Evolutionary conservation across 164 flowering plant species (phyloP).

Genomic region (Piper longum): DNA sequence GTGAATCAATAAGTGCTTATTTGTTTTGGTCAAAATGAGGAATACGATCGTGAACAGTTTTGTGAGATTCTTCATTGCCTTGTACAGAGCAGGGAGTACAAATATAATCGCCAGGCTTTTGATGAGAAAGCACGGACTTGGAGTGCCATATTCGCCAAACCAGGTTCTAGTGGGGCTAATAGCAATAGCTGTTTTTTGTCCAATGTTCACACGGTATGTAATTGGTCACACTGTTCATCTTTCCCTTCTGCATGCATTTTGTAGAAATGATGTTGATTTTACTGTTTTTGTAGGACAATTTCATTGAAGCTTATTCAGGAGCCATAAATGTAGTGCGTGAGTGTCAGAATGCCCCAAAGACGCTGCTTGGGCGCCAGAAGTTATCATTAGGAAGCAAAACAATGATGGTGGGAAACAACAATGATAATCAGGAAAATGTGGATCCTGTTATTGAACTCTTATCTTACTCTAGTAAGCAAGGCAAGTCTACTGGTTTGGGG

Average conservation of each 20-base stretch:
- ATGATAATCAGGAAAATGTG: slow-evolving; percentile 8
- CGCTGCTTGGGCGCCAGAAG: slow-evolving; percentile 15
- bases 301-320: slow-evolving; percentile 2
- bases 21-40: neutral
- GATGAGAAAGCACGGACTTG: slow-evolving; percentile 67
- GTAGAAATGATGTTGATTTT: neutral
- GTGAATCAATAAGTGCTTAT: slow-evolving; percentile 56
- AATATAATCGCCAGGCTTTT: slow-evolving; percentile 64
- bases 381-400: slow-evolving; percentile 19
- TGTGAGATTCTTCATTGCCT: neutral
- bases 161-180: slow-evolving; percentile 16
- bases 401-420: slow-evolving; percentile 7
- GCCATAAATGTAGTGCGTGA: neutral
- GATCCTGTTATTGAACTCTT: slow-evolving; percentile 1
- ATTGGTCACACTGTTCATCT: no score
- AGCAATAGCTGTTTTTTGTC: slow-evolving; percentile 11
- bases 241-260: no score
- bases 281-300: slow-evolving; percentile 19
- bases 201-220: slow-evolving; percentile 15
- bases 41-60: no score
- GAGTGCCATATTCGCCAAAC: slow-evolving; percentile 64
- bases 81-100: slow-evolving; percentile 35
- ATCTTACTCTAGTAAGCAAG: neutral
- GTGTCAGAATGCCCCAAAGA: slow-evolving; percentile 2
- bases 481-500: no score